Evolutionary conservation across 2,329 filamentous ascomycete species (phyloP).

Genomic region (Penicillium sp.): DNA sequence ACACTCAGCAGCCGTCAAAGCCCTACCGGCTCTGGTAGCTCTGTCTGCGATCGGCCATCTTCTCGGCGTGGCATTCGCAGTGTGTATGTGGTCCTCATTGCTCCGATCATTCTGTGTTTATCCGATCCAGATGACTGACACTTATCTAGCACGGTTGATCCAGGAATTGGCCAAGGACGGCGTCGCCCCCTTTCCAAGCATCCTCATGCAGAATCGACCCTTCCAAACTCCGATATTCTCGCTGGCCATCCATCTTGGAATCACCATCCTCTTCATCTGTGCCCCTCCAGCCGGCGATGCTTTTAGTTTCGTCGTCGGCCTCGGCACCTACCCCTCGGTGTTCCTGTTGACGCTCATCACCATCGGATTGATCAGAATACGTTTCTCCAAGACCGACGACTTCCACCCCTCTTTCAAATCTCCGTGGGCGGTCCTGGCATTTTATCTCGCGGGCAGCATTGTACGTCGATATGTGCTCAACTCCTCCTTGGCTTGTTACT

Average conservation of each 20-base stretch:
- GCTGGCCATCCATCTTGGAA: conserved; percentile 17
- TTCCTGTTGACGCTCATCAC: conserved; percentile 19
- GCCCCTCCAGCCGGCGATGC: conserved; percentile 25
- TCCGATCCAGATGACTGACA: background rate
- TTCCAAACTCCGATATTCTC: conserved; percentile 20
- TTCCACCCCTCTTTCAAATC: conserved; percentile 14
- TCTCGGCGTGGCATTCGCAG: conserved; percentile 22
- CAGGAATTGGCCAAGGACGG: conserved; percentile 28
- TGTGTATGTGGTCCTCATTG: too few species aligned
- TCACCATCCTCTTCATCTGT: conserved; percentile 24
- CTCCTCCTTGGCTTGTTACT: background rate
- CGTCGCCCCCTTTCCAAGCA: conserved; percentile 22
- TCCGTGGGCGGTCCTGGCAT: conserved; percentile 17
- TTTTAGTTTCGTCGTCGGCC: conserved; percentile 23
- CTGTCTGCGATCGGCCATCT: conserved; percentile 26
- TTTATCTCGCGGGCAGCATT: conserved; percentile 19
- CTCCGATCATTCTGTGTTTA: too few species aligned
- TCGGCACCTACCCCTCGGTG: conserved; percentile 20
- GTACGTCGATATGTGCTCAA: conserved; percentile 6
- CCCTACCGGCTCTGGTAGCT: conserved; percentile 21
- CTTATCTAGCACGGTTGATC: conserved; percentile 18
- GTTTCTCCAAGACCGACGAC: conserved; percentile 7
- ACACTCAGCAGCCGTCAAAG: conserved; percentile 33
- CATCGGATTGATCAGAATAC: conserved; percentile 19
- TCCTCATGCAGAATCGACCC: conserved; percentile 24